A percentile compares a stretch with the other conserved stretches of the same genome.
phyloP scores from a whole-genome alignment of 371 early-diverging fungal genomes.

The Thermomucor indicae-seudaticae region DNA sequence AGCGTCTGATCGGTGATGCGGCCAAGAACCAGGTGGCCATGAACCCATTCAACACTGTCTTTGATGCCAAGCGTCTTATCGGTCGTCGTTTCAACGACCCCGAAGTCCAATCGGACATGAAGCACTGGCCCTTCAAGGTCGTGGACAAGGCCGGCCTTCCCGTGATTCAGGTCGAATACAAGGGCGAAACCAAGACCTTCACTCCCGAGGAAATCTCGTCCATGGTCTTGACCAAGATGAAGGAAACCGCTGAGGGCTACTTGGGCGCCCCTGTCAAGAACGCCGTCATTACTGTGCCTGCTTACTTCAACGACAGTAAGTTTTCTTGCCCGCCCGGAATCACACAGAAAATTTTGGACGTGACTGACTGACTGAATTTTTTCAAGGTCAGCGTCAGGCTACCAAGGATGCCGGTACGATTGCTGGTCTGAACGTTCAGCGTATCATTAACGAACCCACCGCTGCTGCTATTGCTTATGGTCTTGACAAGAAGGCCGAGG shows the following conservation, averaged over 20 bases:
- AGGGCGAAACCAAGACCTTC: conserved; percentile 84
- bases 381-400: conserved; percentile 90
- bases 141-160: conserved; percentile 82
- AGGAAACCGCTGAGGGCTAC: conserved; percentile 86
- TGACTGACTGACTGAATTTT: neutral
- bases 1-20: conserved; percentile 93
- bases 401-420: conserved; percentile 98
- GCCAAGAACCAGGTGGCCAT: conserved; percentile 92
- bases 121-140: conserved; percentile 91
- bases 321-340: neutral
- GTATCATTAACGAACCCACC: conserved; percentile 98
- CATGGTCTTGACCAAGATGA: conserved; percentile 92
- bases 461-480: conserved; percentile 99
- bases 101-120: conserved; percentile 91
- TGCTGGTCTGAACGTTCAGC: conserved; percentile 93
- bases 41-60: conserved; percentile 90
- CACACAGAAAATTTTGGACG: neutral
- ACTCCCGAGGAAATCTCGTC: conserved; percentile 94
- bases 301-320: conserved; percentile 70
- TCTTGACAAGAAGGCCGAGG: conserved; percentile 79
- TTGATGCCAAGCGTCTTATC: conserved; percentile 97
- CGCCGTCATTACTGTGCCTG: conserved; percentile 77
- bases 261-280: conserved; percentile 75
- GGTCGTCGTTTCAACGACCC: conserved; percentile 90
- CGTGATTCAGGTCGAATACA: conserved; percentile 78